Evolutionary conservation across 768 basidiomycete species (phyloP).

Genomic region (Tulasnella sp.): DNA sequence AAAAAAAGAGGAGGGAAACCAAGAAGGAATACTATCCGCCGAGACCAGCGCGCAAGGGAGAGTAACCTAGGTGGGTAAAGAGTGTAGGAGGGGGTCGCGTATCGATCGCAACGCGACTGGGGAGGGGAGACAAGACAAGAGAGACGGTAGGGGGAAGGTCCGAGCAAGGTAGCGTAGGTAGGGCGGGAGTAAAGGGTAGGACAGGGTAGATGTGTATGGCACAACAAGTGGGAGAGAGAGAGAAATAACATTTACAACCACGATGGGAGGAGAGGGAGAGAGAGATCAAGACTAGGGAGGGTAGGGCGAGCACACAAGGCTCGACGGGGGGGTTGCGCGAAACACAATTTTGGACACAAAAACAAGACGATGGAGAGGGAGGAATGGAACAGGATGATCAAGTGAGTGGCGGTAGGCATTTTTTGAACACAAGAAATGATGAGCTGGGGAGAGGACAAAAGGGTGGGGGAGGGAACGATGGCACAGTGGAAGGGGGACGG

Average conservation of each 20-base stretch:
- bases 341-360: not conserved
- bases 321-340: not conserved
- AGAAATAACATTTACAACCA: not conserved
- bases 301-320: not conserved
- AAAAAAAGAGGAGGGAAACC: not conserved
- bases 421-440: not conserved
- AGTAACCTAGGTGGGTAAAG: not conserved
- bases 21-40: not conserved
- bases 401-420: not conserved
- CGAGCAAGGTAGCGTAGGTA: not conserved
- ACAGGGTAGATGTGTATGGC: conserved; percentile 1
- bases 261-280: not conserved
- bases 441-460: not conserved
- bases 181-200: not conserved
- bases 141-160: not conserved
- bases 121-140: not conserved
- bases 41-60: conserved; percentile 5
- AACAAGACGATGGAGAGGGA: not conserved
- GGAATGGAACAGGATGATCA: not conserved
- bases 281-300: not conserved
- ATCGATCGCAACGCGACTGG: conserved; percentile 2
- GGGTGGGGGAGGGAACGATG: not conserved
- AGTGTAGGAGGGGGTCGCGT: not conserved
- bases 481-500: not conserved
- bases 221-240: not conserved